Evolutionary conservation across 768 basidiomycete species (phyloP).

Genomic region (Leccinum arenicola): DNA sequence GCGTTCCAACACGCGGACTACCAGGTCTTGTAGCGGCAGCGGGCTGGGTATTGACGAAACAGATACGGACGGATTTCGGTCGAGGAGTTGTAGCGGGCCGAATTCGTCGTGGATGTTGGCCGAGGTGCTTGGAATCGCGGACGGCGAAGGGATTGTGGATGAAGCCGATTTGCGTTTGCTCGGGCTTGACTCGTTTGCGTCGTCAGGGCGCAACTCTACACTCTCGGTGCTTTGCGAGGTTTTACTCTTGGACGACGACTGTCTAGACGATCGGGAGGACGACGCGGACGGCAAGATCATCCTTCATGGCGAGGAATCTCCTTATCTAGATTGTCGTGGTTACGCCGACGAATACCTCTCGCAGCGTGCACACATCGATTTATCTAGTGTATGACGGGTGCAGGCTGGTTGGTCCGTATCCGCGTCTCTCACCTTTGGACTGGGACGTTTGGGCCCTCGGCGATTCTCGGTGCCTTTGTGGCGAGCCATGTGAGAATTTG

Average conservation of each 20-base stretch:
- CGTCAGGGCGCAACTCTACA: conserved; percentile 54
- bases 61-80: conserved; percentile 5
- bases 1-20: conserved; percentile 15
- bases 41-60: conserved; percentile 6
- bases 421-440: conserved; percentile 40
- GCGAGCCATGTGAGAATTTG: conserved; percentile 47
- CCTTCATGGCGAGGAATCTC: not conserved
- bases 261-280: not conserved
- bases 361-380: conserved; percentile 37
- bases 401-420: conserved; percentile 44
- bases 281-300: not conserved
- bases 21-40: conserved; percentile 6
- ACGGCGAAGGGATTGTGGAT: conserved; percentile 38
- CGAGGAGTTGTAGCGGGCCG: conserved; percentile 14
- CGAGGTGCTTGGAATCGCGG: conserved; percentile 36
- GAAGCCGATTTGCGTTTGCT: conserved; percentile 46
- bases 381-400: conserved; percentile 60
- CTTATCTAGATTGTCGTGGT: not conserved
- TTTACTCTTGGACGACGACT: not conserved
- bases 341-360: not conserved
- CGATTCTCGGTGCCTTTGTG: conserved; percentile 49
- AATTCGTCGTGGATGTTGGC: conserved; percentile 43
- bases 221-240: conserved; percentile 12
- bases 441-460: conserved; percentile 60
- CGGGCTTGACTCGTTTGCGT: conserved; percentile 63